These are phyloP conservation scores for Russula foetens DNA, from an alignment of 768 basidiomycete species.

Conservation along the genomic window DNA sequence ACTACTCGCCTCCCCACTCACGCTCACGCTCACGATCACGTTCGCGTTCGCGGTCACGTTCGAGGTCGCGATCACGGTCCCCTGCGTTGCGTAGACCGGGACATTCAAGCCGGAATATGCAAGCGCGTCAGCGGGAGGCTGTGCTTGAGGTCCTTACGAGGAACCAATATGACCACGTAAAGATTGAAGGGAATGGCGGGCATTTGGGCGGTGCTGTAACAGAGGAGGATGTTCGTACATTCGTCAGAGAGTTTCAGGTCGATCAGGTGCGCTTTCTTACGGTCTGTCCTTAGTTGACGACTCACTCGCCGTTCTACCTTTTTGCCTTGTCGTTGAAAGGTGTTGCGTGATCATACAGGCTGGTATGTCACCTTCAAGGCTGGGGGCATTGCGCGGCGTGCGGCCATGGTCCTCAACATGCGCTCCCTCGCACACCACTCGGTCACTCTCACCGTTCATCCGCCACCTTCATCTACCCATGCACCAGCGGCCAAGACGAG, in stretches of 20 bases:
- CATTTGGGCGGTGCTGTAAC: conserved; percentile 41
- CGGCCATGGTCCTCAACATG: conserved; percentile 52
- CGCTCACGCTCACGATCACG: conserved; percentile 8
- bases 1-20: conserved; percentile 18
- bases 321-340: conserved; percentile 31
- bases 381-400: conserved; percentile 53
- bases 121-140: conserved; percentile 27
- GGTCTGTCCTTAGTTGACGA: neutral
- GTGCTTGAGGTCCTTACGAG: conserved; percentile 45
- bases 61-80: conserved; percentile 33
- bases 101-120: conserved; percentile 25
- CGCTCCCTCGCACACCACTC: conserved; percentile 52
- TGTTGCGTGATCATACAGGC: conserved; percentile 59
- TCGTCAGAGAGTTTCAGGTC: conserved; percentile 64
- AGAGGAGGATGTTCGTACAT: conserved; percentile 60
- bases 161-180: conserved; percentile 63
- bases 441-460: conserved; percentile 46
- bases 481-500: conserved; percentile 30
- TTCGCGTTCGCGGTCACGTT: neutral
- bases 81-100: conserved; percentile 36
- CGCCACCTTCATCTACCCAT: conserved; percentile 33
- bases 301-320: neutral
- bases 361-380: conserved; percentile 80
- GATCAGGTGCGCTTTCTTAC: conserved; percentile 50
- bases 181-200: conserved; percentile 42